Evolutionary conservation across 768 basidiomycete species (phyloP).

Genomic region (Mycena belliarum): DNA sequence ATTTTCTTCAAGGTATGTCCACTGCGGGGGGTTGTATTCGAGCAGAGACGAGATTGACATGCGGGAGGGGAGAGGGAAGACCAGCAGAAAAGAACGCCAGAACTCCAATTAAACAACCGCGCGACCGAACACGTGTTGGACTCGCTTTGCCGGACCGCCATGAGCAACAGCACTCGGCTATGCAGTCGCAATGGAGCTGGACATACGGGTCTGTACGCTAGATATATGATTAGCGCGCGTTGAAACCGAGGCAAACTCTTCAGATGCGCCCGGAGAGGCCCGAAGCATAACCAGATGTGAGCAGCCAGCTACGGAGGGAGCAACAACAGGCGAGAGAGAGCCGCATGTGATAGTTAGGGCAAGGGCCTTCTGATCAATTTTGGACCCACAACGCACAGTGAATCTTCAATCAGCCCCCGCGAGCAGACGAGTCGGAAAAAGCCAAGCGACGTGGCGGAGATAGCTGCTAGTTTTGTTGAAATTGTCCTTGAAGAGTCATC

Average conservation of each 20-base stretch:
- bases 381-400: no score
- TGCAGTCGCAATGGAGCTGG: not conserved
- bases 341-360: no score
- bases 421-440: no score
- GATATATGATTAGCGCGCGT: not conserved
- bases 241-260: not conserved
- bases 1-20: not conserved
- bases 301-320: not conserved
- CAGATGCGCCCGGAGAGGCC: not conserved
- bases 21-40: not conserved
- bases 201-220: not conserved
- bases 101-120: not conserved
- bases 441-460: no score
- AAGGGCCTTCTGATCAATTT: no score
- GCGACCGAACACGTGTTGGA: not conserved
- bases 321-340: not conserved
- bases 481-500: no score
- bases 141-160: not conserved
- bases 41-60: not conserved
- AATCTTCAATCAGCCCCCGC: no score
- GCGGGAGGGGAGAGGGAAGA: not conserved
- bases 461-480: no score
- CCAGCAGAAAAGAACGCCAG: no score
- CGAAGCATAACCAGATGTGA: not conserved
- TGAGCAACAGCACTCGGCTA: not conserved